Base-by-base conservation (phyloP, 805 yeast species). In the Candida ipomoeae region DNA sequence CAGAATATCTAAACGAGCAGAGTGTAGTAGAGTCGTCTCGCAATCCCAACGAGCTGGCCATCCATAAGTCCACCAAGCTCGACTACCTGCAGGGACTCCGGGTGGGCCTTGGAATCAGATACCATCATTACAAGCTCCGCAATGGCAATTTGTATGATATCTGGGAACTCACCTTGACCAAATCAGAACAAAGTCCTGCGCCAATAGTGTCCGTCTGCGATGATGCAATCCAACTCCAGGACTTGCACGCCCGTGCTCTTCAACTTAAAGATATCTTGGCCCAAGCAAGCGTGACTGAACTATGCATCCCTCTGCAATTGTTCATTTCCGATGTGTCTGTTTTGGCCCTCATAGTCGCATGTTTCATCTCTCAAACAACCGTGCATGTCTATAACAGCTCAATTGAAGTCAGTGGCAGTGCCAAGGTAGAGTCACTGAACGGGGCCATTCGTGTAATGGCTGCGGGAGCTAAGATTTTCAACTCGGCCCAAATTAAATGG, bases 131-230 rank as follows among this genome's bases (percentile, higher is more conserved):
- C 63, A 79, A 78, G 55, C 62, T 85, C 20, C 73, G 96, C 57
- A 85, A 87, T 63, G 96, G 96, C 3, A 83, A 81, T 56, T 63
- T 89, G 51, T 77, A 79, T 54, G 96, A 89, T 68, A 62, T 88
- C 3, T 88, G 94, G 91, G 79, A 74, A 48, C 67, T 83, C 13
- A 75, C 78, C 10, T 32, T 59, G 53, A 51, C 49, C 33, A 44
- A 41, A n/a, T 35, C 42, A 46, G 66, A 48, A 48, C 55, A 41
- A 61, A 70, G 64, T 62, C 63, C 34, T 50, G 38, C 51, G 48
- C 33, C 48, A 31, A 4, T 39, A 21, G 34, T 72, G 10, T 52
- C 53, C 36, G 58, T 69, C 36, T 58, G 58, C 14, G 59, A 59
- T 35, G 61, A 56, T 50, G 45, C 48, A 38, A 48, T 56, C n/a